These are phyloP conservation scores for Asterella californica DNA, from an alignment of 225 moss, liverwort and hornwort species.

Conservation along the genomic window DNA sequence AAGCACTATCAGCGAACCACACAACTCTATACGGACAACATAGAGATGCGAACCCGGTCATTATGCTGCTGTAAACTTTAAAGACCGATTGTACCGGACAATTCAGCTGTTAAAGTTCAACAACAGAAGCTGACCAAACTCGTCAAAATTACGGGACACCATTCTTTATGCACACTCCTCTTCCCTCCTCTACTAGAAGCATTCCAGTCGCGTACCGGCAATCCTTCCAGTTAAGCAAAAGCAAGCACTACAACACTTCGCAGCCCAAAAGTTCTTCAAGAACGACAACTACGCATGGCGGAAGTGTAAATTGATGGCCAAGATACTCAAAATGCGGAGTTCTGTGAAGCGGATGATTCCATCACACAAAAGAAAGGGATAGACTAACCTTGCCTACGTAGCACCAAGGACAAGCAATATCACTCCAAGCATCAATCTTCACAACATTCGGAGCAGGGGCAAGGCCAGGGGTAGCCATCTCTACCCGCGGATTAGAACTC, in stretches of 20 bases:
- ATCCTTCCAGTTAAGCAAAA: background rate
- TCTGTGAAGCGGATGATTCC: background rate
- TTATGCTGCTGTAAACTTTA: background rate
- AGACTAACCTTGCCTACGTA: constrained; percentile 39
- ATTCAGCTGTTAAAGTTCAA: background rate
- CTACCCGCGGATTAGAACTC: too few species aligned
- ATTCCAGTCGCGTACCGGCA: background rate
- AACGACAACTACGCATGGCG: too few species aligned
- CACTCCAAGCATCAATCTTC: constrained; percentile 33
- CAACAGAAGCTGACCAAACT: background rate
- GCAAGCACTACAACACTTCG: background rate
- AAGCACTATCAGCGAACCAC: background rate
- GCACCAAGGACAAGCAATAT: constrained; percentile 43
- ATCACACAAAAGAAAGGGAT: background rate
- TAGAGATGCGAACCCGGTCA: background rate
- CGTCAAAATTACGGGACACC: background rate
- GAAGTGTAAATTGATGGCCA: too few species aligned
- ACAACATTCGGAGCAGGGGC: constrained; percentile 1
- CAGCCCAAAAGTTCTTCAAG: background rate
- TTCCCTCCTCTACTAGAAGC: background rate
- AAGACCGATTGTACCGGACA: background rate
- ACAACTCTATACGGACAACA: background rate
- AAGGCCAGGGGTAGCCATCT: constrained; percentile 13
- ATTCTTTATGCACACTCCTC: background rate
- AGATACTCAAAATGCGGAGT: background rate